phyloP scores from a whole-genome alignment of 768 basidiomycete genomes.

The Favolaschia claudopus region DNA sequence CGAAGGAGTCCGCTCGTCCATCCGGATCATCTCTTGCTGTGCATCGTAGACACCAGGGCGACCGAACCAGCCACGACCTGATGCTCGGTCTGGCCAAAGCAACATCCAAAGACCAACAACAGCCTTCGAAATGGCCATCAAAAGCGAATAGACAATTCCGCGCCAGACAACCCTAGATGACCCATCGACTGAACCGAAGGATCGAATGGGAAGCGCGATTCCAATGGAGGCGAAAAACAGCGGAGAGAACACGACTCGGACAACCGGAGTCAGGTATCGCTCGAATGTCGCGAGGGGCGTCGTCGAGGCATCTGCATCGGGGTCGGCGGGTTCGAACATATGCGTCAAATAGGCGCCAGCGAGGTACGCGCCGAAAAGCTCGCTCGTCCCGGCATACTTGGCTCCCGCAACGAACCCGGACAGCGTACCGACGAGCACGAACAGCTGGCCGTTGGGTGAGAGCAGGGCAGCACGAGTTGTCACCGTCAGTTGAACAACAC shows the following conservation, averaged over 20 bases:
- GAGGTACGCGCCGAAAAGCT: constrained; percentile 69
- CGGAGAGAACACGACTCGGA: constrained; percentile 57
- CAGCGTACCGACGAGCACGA: constrained; percentile 46
- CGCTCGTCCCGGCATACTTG: constrained; percentile 63
- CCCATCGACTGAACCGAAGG: constrained; percentile 47
- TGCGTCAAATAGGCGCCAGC: constrained; percentile 59
- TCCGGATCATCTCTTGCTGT: background rate
- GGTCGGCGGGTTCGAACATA: constrained; percentile 29
- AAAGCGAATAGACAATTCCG: constrained; percentile 55
- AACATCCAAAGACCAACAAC: constrained; percentile 55
- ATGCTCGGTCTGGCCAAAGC: constrained; percentile 36
- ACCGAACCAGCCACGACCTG: constrained; percentile 23
- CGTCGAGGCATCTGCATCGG: background rate
- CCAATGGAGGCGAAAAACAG: constrained; percentile 77
- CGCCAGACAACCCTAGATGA: constrained; percentile 41
- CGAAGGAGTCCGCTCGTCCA: background rate
- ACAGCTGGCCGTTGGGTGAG: constrained; percentile 34
- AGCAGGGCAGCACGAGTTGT: no score
- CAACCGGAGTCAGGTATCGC: constrained; percentile 43
- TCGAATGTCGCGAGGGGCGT: constrained; percentile 41
- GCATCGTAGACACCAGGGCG: background rate
- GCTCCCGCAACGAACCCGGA: constrained; percentile 56
- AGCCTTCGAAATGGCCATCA: constrained; percentile 67
- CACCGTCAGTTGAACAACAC: constrained; percentile 1
- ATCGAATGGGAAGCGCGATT: constrained; percentile 56